Base-by-base conservation (phyloP, 805 yeast genomes). In the Saturnispora hagleri region DNA sequence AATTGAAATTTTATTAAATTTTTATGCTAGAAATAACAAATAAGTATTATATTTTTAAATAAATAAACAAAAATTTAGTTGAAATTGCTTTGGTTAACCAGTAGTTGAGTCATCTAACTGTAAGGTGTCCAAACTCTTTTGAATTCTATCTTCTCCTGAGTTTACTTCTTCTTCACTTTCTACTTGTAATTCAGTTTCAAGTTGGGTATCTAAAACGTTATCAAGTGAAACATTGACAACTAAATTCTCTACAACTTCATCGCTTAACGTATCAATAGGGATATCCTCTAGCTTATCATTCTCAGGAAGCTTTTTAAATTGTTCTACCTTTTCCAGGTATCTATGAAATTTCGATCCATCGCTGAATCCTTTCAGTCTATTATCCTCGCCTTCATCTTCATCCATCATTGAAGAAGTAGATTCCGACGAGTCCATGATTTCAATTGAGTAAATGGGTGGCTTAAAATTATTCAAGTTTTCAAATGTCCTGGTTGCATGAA, bases 401-500 rank as follows among this genome's bases (percentile, higher is more conserved):
- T 20, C 10, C 13, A 38, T 34, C 22, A 46, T 42, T 4, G 48
- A 43, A 28, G 38, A 48, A 4, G 42, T 34, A 3, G 50, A 44
- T 7, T 31, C 45, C 5, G 35, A 18, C 7, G 51, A 50, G 22
- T 43, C 42, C 46, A 52, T 52, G 2, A 58, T 44, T 6, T 54
- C 53, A 40, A 58, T 58, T 4, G 49, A 38, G 44, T 58, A 58
- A 4, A 41, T 7, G 7, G 57, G 60, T 5, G 60, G 60, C 22
- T 57, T 45, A 43, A 38, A 58, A 3, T 47, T 50, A 4, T 53
- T 35, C 18, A 53, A 44, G 46, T 57, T 54, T 15, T 44, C 35
- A 42, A 63, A 63, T 3, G 62, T 52, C 43, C 67, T 50, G 12
- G 65, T 51, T 10, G 58, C 49, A 12, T 42, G 47, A 8, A 42